Conservation (phyloP, 345 rosid genomes). For the Alliaria petiolata region DNA sequence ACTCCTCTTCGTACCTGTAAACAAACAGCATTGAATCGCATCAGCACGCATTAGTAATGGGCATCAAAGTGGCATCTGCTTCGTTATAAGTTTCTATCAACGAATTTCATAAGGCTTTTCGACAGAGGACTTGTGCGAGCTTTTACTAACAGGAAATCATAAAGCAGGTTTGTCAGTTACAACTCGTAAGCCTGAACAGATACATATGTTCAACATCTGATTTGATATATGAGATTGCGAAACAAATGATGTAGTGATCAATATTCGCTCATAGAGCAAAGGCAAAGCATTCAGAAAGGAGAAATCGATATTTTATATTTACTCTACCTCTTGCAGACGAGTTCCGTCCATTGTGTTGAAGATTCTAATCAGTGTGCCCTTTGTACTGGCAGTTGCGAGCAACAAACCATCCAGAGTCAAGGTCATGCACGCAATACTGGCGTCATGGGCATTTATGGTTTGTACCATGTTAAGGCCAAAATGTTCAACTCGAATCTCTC, state of each 20-base stretch:
- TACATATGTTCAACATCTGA: neutral
- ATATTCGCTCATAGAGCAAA: neutral
- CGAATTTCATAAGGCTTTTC: neutral
- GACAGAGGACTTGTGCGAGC: neutral
- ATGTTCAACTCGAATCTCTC: conserved; percentile 74
- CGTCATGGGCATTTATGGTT: conserved; percentile 68
- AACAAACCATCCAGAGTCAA: conserved; percentile 81
- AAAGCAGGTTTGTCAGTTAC: neutral
- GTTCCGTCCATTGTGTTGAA: conserved; percentile 94
- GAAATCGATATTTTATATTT: neutral
- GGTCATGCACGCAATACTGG: conserved; percentile 69
- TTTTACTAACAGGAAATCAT: neutral
- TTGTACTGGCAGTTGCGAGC: conserved; percentile 88
- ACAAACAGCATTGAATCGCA: conserved; percentile 1
- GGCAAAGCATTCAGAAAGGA: neutral
- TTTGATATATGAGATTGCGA: neutral
- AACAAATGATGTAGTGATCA: neutral
- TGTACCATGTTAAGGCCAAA: conserved; percentile 70
- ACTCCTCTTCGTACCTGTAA: conserved; percentile 79
- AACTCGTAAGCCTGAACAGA: neutral
- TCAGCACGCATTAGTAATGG: neutral
- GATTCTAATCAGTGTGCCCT: conserved; percentile 84
- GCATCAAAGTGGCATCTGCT: neutral
- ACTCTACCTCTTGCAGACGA: conserved; percentile 72
- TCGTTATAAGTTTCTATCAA: neutral